A percentile compares a stretch with the other conserved stretches of the same genome.
phyloP scores from a whole-genome alignment of 371 early-diverging fungal genomes.

The Vavraia culicis region DNA sequence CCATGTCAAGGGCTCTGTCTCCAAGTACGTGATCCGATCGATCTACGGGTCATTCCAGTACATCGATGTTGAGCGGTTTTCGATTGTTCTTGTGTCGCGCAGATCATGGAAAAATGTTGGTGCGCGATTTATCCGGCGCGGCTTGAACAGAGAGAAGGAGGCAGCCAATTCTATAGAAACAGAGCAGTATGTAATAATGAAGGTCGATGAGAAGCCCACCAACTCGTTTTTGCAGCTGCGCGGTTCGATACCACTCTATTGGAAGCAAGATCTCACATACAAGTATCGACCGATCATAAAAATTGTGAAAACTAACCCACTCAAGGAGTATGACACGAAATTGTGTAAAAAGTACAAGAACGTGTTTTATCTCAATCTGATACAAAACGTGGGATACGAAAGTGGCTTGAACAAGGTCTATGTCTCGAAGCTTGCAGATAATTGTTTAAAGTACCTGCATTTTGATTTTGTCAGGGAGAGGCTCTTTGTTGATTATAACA shows the following conservation, averaged over 20 bases:
- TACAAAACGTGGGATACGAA: slow-evolving; percentile 33
- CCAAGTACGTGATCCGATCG: slow-evolving; percentile 10
- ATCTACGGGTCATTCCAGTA: slow-evolving; percentile 41
- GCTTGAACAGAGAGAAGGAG: slow-evolving; percentile 77
- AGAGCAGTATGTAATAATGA: slow-evolving; percentile 58
- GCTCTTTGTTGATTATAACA: slow-evolving; percentile 48
- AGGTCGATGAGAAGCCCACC: neutral
- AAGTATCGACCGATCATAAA: slow-evolving; percentile 56
- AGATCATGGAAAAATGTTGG: slow-evolving; percentile 79
- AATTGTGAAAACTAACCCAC: slow-evolving; percentile 15
- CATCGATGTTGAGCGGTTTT: slow-evolving; percentile 1
- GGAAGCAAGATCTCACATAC: slow-evolving; percentile 69
- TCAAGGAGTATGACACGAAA: slow-evolving; percentile 22
- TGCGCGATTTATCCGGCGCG: slow-evolving; percentile 74
- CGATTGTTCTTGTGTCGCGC: slow-evolving; percentile 53
- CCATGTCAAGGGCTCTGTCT: neutral
- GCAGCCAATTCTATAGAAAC: slow-evolving; percentile 95
- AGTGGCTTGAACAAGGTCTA: slow-evolving; percentile 20
- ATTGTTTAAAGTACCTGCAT: slow-evolving; percentile 15
- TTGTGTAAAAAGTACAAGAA: slow-evolving; percentile 23
- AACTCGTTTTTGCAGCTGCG: slow-evolving; percentile 53
- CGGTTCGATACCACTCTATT: slow-evolving; percentile 76
- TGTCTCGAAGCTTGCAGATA: slow-evolving; percentile 6
- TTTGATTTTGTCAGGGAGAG: slow-evolving; percentile 35
- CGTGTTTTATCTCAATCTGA: slow-evolving; percentile 36